Percentiles rank a stretch among this genome's conserved stretches.
These are phyloP conservation scores for Fusarium begoniae DNA, from an alignment of 2,329 filamentous ascomycete genomes.

Conservation along the genomic window DNA sequence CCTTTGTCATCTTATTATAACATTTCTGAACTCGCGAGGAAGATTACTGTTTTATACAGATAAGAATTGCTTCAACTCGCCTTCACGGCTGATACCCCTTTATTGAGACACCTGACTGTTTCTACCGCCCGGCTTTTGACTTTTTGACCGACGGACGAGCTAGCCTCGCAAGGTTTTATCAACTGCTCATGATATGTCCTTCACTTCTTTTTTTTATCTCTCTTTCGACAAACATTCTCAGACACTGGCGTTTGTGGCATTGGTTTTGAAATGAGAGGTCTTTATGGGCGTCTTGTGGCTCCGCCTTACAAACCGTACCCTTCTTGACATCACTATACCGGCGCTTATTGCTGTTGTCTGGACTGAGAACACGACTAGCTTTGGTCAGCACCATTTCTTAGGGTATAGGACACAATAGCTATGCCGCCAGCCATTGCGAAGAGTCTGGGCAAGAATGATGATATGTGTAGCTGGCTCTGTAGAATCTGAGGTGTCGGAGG, in stretches of 20 bases:
- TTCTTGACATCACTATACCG: constrained; percentile 13
- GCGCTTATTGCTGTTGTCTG: constrained; percentile 12
- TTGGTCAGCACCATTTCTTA: neutral
- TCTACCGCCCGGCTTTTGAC: constrained; percentile 20
- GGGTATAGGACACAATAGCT: neutral
- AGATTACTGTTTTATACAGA: constrained; percentile 9
- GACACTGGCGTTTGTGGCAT: constrained; percentile 34
- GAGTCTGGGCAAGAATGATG: constrained; percentile 9
- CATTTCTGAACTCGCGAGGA: constrained; percentile 31
- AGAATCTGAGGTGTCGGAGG: constrained; percentile 39
- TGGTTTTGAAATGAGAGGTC: constrained; percentile 29
- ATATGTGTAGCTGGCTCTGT: constrained; percentile 38
- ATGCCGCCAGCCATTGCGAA: neutral
- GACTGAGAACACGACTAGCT: constrained; percentile 1
- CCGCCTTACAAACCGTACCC: constrained; percentile 1
- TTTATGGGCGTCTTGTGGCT: constrained; percentile 13
- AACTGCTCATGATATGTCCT: constrained; percentile 27
- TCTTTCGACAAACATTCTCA: constrained; percentile 19
- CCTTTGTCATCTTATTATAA: constrained; percentile 43
- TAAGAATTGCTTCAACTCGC: constrained; percentile 18
- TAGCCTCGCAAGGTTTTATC: constrained; percentile 20
- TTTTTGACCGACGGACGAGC: constrained; percentile 16
- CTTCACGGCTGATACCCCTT: constrained; percentile 35
- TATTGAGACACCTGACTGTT: constrained; percentile 17
- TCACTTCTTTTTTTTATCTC: constrained; percentile 13